Evolutionary conservation across 2,329 filamentous ascomycete species (phyloP).

Genomic region (Fusarium phyllophilum): DNA sequence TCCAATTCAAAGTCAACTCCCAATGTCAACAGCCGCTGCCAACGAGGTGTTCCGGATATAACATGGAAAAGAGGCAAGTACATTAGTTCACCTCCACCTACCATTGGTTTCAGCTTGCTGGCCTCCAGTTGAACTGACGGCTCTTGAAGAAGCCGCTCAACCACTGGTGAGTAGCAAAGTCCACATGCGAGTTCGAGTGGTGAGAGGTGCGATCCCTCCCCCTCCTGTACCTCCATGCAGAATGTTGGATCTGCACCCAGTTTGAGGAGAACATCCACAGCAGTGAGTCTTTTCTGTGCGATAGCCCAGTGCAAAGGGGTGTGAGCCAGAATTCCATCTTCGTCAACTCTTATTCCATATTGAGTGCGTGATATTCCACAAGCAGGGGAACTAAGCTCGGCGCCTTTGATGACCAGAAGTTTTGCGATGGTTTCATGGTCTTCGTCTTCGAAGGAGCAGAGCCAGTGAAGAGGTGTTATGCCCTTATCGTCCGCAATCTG

Average conservation of each 20-base stretch:
- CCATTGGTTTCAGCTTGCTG: neutral
- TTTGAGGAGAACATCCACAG: neutral
- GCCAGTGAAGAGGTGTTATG: neutral
- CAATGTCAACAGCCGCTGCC: neutral
- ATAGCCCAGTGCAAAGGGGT: neutral
- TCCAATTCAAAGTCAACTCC: neutral
- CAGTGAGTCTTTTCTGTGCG: neutral
- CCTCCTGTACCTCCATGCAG: neutral
- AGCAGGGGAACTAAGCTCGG: neutral
- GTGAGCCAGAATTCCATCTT: neutral
- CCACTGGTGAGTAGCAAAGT: neutral
- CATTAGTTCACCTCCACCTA: neutral
- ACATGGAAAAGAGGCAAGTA: conserved; percentile 1
- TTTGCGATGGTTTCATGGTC: neutral
- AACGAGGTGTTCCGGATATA: neutral
- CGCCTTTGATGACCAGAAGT: neutral
- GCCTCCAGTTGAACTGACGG: neutral
- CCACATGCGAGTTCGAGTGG: neutral
- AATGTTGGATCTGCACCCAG: neutral
- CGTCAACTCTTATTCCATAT: neutral
- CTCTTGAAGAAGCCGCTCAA: neutral
- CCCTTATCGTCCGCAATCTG: neutral
- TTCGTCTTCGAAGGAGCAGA: neutral
- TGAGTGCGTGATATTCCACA: neutral
- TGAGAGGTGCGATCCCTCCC: neutral